phyloP scores from a whole-genome alignment of 495 filamentous ascomycete genomes.

The Pseudevernia furfuracea region DNA sequence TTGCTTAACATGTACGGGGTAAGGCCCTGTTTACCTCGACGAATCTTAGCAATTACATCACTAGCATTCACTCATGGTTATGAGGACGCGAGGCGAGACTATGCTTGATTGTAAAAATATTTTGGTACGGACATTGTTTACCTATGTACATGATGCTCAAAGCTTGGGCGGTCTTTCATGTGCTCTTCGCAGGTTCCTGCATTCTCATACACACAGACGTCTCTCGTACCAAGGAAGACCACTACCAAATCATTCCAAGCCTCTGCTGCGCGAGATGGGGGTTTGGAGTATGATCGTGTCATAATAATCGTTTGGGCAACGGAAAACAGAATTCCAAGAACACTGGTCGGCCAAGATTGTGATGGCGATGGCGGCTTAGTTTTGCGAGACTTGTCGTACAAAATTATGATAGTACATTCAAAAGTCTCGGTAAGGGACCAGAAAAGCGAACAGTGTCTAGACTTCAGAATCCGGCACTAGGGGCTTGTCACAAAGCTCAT shows the following conservation, averaged over 20 bases:
- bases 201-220: background rate
- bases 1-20: background rate
- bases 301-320: background rate
- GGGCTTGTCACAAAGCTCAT: background rate
- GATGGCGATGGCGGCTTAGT: background rate
- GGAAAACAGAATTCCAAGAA: background rate
- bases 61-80: background rate
- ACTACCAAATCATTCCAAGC: background rate
- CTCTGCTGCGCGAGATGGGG: background rate
- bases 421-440: background rate
- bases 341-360: background rate
- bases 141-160: background rate
- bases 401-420: background rate
- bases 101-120: background rate
- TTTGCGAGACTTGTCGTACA: background rate
- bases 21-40: background rate
- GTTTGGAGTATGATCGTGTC: background rate
- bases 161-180: background rate
- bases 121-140: background rate
- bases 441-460: background rate
- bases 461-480: background rate
- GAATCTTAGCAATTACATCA: background rate
- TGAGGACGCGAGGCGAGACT: background rate
- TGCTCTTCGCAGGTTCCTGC: background rate
- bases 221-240: background rate